Evolutionary conservation across 805 yeast species (phyloP).

Genomic region (Candida rishiriensis): DNA sequence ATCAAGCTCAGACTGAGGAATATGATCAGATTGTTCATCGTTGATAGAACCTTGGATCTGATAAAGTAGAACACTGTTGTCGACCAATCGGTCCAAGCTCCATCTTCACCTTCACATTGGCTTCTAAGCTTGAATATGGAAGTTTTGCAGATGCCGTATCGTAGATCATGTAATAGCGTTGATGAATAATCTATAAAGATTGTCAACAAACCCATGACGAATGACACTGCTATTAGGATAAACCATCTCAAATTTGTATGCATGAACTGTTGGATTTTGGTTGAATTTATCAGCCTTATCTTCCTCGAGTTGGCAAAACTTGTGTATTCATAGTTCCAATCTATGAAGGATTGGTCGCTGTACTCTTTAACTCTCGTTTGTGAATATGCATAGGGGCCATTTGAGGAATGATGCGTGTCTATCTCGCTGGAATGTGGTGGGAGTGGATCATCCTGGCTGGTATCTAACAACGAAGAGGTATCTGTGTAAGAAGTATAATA

Average conservation of each 20-base stretch:
- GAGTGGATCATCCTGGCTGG: neutral
- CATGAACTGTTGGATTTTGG: constrained; percentile 8
- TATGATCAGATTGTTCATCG: constrained; percentile 30
- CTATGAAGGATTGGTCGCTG: constrained; percentile 41
- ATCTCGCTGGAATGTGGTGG: neutral
- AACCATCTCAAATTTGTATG: constrained; percentile 40
- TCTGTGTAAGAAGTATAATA: neutral
- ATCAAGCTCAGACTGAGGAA: constrained; percentile 34
- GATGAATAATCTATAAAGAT: constrained; percentile 45
- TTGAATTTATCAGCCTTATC: neutral
- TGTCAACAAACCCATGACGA: constrained; percentile 45
- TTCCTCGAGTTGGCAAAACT: constrained; percentile 9
- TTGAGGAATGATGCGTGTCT: no score
- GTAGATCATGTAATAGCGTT: constrained; percentile 47
- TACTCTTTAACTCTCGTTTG: constrained; percentile 21
- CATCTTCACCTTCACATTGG: constrained; percentile 27
- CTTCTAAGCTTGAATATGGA: constrained; percentile 23
- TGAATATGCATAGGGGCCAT: neutral
- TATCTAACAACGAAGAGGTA: neutral
- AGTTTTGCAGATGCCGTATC: constrained; percentile 46
- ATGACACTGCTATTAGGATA: constrained; percentile 40
- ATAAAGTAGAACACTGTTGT: constrained; percentile 29
- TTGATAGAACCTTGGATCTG: constrained; percentile 16
- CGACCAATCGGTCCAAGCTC: constrained; percentile 29
- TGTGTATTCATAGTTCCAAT: constrained; percentile 47